A percentile compares a stretch with the other conserved stretches of the same genome.
Evolutionary conservation across 495 filamentous ascomycete genomes (phyloP).

Genomic region (Mytilinidion resinicola): DNA sequence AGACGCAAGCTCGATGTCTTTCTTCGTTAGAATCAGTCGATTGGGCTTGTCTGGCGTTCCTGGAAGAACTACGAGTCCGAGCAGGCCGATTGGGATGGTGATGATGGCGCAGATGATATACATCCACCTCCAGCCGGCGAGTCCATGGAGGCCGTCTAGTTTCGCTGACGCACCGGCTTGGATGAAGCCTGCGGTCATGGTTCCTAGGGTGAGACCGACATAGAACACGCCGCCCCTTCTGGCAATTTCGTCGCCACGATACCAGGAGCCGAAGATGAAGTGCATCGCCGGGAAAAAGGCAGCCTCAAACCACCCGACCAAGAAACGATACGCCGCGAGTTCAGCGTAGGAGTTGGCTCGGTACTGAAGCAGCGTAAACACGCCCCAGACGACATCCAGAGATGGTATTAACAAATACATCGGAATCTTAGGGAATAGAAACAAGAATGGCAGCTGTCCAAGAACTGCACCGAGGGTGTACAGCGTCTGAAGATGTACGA

Average conservation of each 20-base stretch:
- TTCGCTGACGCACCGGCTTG: slow-evolving; percentile 42
- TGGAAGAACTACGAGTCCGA: slow-evolving; percentile 41
- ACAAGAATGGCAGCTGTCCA: slow-evolving; percentile 47
- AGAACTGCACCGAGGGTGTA: slow-evolving; percentile 48
- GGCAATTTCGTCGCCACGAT: slow-evolving; percentile 32
- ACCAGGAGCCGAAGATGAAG: slow-evolving; percentile 41
- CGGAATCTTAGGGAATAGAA: slow-evolving; percentile 45
- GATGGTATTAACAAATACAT: slow-evolving; percentile 44
- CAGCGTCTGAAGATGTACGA: slow-evolving; percentile 44
- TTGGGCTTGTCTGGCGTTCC: slow-evolving; percentile 44
- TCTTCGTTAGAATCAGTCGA: slow-evolving; percentile 35
- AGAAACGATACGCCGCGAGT: slow-evolving; percentile 20
- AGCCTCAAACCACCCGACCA: slow-evolving; percentile 36
- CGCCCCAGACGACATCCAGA: slow-evolving; percentile 12
- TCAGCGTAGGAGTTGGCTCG: slow-evolving; percentile 11
- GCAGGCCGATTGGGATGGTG: slow-evolving; percentile 44
- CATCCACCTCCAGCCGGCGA: slow-evolving; percentile 51
- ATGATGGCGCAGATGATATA: slow-evolving; percentile 48
- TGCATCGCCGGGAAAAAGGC: slow-evolving; percentile 45
- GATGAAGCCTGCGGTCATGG: slow-evolving; percentile 46
- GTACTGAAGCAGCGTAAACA: slow-evolving; percentile 21
- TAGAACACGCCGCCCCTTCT: slow-evolving; percentile 47
- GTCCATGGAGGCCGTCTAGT: slow-evolving; percentile 43
- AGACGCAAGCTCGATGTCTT: slow-evolving; percentile 37
- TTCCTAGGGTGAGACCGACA: slow-evolving; percentile 44